phyloP scores from a whole-genome alignment of 1,139 yeast species.

The Candida smagusa region DNA sequence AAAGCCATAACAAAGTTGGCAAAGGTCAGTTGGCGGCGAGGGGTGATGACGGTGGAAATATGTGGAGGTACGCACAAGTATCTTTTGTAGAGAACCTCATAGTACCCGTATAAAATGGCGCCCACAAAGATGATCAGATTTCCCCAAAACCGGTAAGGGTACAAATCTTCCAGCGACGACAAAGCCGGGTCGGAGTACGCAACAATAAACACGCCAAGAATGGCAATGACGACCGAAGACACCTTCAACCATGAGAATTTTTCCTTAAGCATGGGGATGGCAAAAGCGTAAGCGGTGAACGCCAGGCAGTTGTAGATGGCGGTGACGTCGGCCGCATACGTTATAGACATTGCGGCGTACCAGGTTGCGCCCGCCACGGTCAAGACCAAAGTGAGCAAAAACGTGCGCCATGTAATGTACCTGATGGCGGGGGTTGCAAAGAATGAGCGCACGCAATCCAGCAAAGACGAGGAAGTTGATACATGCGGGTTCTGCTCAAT shows the following conservation, averaged over 20 bases:
- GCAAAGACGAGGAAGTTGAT: conserved; percentile 36
- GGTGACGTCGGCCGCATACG: conserved; percentile 83
- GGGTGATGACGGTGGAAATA: conserved; percentile 39
- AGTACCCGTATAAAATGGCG: conserved; percentile 80
- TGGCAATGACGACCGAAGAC: conserved; percentile 66
- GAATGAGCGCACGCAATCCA: conserved; percentile 35
- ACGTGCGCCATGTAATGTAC: conserved; percentile 44
- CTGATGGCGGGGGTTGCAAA: conserved; percentile 43
- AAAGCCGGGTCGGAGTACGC: conserved; percentile 59
- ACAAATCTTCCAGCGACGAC: conserved; percentile 21
- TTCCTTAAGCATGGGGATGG: conserved; percentile 71
- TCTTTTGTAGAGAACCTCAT: conserved; percentile 80
- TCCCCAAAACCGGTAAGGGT: conserved; percentile 68
- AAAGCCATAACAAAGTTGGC: conserved; percentile 47
- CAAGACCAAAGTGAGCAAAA: conserved; percentile 52
- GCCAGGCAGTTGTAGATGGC: conserved; percentile 91
- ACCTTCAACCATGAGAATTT: conserved; percentile 63
- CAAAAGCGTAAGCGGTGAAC: conserved; percentile 82
- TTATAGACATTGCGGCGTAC: conserved; percentile 79
- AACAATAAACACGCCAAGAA: conserved; percentile 73
- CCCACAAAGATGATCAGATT: conserved; percentile 71
- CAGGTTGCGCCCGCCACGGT: conserved; percentile 81
- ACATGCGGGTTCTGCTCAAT: conserved; percentile 42
- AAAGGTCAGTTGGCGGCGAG: conserved; percentile 46
- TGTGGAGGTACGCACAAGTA: conserved; percentile 71